A percentile compares a stretch with the other conserved stretches of the same genome.
Conservation (phyloP, 345 rosid species). For the Melastoma malabathricum region DNA sequence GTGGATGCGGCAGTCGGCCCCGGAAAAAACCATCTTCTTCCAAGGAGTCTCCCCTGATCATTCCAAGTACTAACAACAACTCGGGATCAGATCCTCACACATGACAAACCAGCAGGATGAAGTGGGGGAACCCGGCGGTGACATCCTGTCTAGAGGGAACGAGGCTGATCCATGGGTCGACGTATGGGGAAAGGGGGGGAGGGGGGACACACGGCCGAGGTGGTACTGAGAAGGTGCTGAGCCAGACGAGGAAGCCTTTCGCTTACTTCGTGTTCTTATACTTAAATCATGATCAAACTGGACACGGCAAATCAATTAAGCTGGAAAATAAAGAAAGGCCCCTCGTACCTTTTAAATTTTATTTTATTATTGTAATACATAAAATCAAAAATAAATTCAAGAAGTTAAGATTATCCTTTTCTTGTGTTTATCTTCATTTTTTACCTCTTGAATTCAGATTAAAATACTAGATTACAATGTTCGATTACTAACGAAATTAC, state of each 20-base stretch:
- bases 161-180: conserved; percentile 18
- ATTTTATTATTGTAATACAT: no score
- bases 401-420: no score
- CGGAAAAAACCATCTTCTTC: conserved; percentile 22
- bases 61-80: conserved; percentile 6
- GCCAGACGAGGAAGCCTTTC: conserved; percentile 19
- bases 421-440: no score
- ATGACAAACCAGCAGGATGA: conserved; percentile 24
- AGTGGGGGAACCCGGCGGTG: conserved; percentile 37
- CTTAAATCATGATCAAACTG: no score
- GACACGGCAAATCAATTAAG: no score
- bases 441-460: no score
- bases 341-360: no score
- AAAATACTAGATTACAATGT: no score
- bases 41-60: conserved; percentile 33
- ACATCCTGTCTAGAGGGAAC: conserved; percentile 30
- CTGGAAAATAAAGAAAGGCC: no score
- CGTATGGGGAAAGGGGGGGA: conserved; percentile 29
- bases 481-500: no score
- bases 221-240: conserved; percentile 22
- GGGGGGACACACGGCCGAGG: conserved; percentile 35
- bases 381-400: no score
- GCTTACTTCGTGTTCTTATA: conserved; percentile 24
- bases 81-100: neutral
- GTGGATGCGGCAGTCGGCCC: conserved; percentile 16